Conservation (phyloP, 768 basidiomycete species). For the Trametes maxima region DNA sequence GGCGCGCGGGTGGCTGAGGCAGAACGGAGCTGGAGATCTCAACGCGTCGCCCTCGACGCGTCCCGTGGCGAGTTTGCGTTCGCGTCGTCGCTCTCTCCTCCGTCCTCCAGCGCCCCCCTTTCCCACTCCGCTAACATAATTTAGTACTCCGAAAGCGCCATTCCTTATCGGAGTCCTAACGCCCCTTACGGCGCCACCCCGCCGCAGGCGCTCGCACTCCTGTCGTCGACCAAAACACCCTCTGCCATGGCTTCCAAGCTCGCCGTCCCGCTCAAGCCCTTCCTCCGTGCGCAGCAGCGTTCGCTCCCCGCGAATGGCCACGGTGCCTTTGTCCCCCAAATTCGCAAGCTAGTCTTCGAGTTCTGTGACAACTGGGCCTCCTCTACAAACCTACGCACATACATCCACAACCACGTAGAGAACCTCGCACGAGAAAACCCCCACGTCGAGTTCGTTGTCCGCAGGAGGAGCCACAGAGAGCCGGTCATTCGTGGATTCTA, state of each 20-base stretch:
- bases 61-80: constrained; percentile 26
- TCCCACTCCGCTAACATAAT: not conserved
- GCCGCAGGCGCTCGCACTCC: not conserved
- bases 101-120: not conserved
- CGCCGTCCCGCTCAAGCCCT: constrained; percentile 35
- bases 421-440: constrained; percentile 71
- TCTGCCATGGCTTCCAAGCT: constrained; percentile 39
- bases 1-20: constrained; percentile 39
- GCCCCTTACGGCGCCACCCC: not conserved
- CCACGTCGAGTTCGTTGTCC: constrained; percentile 83
- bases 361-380: constrained; percentile 85
- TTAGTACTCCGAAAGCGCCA: constrained; percentile 29
- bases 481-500: constrained; percentile 87
- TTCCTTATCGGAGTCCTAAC: constrained; percentile 2
- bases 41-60: constrained; percentile 31
- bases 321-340: constrained; percentile 68
- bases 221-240: not conserved
- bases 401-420: constrained; percentile 63
- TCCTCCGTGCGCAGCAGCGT: constrained; percentile 50
- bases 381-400: constrained; percentile 70
- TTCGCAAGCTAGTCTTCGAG: constrained; percentile 88
- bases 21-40: constrained; percentile 8
- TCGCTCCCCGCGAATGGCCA: constrained; percentile 77
- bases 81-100: not conserved
- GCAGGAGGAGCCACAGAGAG: constrained; percentile 71